phyloP scores from a whole-genome alignment of 1,284 basidiomycete genomes.

The Trichosporon inkin region DNA sequence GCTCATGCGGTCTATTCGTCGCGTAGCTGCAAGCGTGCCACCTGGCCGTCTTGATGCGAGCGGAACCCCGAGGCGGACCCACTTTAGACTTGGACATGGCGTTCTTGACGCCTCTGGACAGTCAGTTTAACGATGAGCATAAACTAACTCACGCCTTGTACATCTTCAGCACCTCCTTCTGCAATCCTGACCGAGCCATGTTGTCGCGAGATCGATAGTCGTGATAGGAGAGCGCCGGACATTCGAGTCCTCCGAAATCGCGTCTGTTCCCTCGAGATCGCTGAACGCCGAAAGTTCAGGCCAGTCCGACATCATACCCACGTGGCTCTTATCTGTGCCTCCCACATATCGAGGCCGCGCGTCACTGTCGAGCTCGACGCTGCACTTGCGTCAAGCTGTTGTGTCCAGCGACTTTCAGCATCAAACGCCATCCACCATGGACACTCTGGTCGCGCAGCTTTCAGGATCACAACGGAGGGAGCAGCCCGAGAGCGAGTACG shows the following conservation, averaged over 20 bases:
- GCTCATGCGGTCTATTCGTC: no score
- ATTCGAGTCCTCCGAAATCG: background rate
- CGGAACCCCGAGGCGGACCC: slow-evolving; percentile 6
- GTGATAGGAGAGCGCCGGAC: background rate
- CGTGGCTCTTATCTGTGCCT: background rate
- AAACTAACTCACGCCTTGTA: slow-evolving; percentile 26
- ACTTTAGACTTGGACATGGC: slow-evolving; percentile 40
- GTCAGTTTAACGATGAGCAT: background rate
- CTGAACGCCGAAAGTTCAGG: background rate
- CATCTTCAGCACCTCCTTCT: slow-evolving; percentile 48
- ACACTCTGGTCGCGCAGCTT: slow-evolving; percentile 64
- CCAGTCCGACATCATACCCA: background rate
- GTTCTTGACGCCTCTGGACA: slow-evolving; percentile 35
- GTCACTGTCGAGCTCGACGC: slow-evolving; percentile 18
- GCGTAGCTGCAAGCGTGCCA: no score
- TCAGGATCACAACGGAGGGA: slow-evolving; percentile 31
- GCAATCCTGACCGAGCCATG: slow-evolving; percentile 46
- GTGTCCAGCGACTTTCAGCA: background rate
- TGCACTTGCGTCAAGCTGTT: background rate
- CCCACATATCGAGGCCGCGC: slow-evolving; percentile 8
- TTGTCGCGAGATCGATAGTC: background rate
- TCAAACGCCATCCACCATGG: slow-evolving; percentile 57
- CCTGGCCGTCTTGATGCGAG: background rate
- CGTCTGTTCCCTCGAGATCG: background rate
- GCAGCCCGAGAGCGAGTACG: slow-evolving; percentile 64